Evolutionary conservation across 2,329 filamentous ascomycete species (phyloP).

Genomic region (Cercospora berteroae): DNA sequence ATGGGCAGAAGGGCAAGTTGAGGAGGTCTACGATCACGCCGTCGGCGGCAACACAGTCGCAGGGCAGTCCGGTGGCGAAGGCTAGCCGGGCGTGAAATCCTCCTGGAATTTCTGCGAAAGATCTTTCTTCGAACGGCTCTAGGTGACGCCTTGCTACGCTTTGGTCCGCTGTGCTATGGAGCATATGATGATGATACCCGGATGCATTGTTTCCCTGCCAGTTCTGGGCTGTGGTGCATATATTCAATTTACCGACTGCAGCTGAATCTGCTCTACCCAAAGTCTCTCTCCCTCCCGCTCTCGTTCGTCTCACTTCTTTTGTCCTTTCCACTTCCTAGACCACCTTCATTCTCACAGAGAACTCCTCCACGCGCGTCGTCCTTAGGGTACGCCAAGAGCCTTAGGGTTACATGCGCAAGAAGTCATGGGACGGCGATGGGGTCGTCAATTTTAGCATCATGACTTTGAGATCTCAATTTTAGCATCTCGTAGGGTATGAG

Average conservation of each 20-base stretch:
- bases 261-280: background rate
- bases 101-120: too few species aligned
- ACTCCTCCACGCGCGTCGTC: too few species aligned
- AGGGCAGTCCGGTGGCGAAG: background rate
- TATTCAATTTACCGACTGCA: background rate
- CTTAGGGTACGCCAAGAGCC: background rate
- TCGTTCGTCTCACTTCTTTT: too few species aligned
- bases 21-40: background rate
- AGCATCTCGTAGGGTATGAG: background rate
- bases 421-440: background rate
- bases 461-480: background rate
- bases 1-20: conserved; percentile 34
- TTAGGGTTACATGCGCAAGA: background rate
- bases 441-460: background rate
- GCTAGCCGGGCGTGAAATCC: background rate
- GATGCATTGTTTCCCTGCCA: background rate
- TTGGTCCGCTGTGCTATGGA: background rate
- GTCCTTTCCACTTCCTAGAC: too few species aligned
- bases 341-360: too few species aligned
- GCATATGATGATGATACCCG: background rate
- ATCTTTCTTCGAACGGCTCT: too few species aligned
- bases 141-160: too few species aligned
- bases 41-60: background rate
- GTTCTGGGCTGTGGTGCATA: background rate
- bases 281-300: too few species aligned